Conservation (phyloP, 768 basidiomycete species). For the Hydnum rufescens region DNA sequence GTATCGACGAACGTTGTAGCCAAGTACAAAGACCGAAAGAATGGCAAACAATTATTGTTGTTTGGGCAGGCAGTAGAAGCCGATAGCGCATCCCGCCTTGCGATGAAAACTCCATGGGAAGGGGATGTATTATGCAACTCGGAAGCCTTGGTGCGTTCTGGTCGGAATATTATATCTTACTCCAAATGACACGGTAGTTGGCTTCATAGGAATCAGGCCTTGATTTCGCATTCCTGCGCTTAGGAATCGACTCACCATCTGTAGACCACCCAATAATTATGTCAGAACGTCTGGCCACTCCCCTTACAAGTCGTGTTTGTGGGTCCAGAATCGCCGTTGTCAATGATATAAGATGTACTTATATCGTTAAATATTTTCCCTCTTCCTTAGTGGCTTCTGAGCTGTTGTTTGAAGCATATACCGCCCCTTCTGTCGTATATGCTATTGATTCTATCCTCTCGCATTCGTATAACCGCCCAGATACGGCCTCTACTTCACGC, state of each 20-base stretch:
- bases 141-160: constrained; percentile 65
- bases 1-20: constrained; percentile 52
- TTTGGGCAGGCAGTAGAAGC: constrained; percentile 78
- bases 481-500: constrained; percentile 25
- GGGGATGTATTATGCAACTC: constrained; percentile 83
- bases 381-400: constrained; percentile 64
- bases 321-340: constrained; percentile 18
- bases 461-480: constrained; percentile 53
- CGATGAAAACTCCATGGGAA: constrained; percentile 75
- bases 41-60: constrained; percentile 60
- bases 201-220: constrained; percentile 65
- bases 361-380: neutral
- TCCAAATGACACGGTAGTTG: neutral
- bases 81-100: constrained; percentile 65
- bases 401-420: constrained; percentile 86
- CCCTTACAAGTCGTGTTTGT: constrained; percentile 75
- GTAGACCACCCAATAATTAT: constrained; percentile 82
- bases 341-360: neutral
- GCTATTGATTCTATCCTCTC: constrained; percentile 85
- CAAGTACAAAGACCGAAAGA: constrained; percentile 78
- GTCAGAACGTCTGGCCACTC: constrained; percentile 80
- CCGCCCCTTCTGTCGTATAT: constrained; percentile 67
- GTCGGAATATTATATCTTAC: neutral
- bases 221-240: constrained; percentile 74
- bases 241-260: constrained; percentile 58